A percentile compares a stretch with the other conserved stretches of the same genome.
phyloP scores from a whole-genome alignment of 2,329 filamentous ascomycete species.

The Verticillium nubilum region DNA sequence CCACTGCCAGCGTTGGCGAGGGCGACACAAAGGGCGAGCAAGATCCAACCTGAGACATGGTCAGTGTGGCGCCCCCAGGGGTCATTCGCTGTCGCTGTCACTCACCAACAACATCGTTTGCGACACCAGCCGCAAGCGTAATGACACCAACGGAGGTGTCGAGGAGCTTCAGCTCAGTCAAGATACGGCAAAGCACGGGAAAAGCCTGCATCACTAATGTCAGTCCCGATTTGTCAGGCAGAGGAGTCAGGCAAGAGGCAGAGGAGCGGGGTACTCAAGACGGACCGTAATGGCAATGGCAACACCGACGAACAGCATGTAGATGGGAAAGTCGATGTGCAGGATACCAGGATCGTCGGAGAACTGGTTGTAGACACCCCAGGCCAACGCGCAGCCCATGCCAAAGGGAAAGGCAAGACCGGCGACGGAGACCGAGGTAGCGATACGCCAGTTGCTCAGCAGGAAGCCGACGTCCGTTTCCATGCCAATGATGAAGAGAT shows the following conservation, averaged over 20 bases:
- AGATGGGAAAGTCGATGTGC: conserved; percentile 44
- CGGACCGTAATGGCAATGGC: conserved; percentile 76
- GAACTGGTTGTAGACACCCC: conserved; percentile 75
- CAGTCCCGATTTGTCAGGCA: conserved; percentile 23
- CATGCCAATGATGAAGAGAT: conserved; percentile 81
- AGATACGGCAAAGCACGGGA: conserved; percentile 86
- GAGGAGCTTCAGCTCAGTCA: conserved; percentile 85
- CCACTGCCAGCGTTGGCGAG: conserved; percentile 84
- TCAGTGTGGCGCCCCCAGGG: not conserved
- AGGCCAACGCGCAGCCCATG: conserved; percentile 73
- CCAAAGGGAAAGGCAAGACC: conserved; percentile 83
- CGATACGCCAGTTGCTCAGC: conserved; percentile 72
- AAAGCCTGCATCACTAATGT: conserved; percentile 42
- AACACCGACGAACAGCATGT: conserved; percentile 77
- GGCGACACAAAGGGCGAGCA: conserved; percentile 87
- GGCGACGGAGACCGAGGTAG: conserved; percentile 68
- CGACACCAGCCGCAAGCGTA: conserved; percentile 82
- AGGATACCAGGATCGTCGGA: conserved; percentile 32
- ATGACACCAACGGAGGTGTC: conserved; percentile 80
- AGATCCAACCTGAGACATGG: conserved; percentile 73
- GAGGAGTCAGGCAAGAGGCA: not conserved
- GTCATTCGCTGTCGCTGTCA: not conserved
- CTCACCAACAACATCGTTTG: conserved; percentile 64
- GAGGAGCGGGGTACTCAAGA: not conserved
- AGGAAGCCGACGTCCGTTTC: conserved; percentile 80